phyloP scores from a whole-genome alignment of 768 basidiomycete species.

The Pulveroboletus frians region DNA sequence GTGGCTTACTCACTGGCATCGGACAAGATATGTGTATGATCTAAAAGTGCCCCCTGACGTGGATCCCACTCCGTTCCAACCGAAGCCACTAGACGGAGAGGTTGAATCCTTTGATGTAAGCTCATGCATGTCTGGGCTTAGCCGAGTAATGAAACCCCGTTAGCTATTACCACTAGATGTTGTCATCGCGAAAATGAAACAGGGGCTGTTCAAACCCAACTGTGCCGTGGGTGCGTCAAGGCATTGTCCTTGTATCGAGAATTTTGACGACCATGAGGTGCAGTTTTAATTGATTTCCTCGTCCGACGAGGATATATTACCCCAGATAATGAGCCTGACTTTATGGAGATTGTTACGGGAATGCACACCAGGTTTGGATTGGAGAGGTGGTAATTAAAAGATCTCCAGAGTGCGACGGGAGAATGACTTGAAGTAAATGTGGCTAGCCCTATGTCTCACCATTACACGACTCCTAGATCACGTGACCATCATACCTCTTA shows the following conservation, averaged over 20 bases:
- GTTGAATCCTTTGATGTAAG: slow-evolving; percentile 88
- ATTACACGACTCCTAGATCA: too few relatives aligned
- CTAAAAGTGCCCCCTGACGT: slow-evolving; percentile 55
- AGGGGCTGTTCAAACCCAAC: slow-evolving; percentile 86
- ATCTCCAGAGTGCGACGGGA: background rate
- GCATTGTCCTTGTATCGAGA: background rate
- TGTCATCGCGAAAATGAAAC: slow-evolving; percentile 59
- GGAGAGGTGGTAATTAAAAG: slow-evolving; percentile 43
- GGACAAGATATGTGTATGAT: slow-evolving; percentile 76
- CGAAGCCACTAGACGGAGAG: slow-evolving; percentile 83
- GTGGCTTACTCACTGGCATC: background rate
- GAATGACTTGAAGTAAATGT: too few relatives aligned
- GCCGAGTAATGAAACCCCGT: background rate
- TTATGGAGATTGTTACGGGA: slow-evolving; percentile 67
- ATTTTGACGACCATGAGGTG: slow-evolving; percentile 6
- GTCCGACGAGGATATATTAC: slow-evolving; percentile 83
- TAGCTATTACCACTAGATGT: slow-evolving; percentile 65
- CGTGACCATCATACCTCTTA: background rate
- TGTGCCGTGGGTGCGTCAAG: slow-evolving; percentile 67
- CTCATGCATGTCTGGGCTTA: background rate
- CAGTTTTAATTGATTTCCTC: slow-evolving; percentile 86
- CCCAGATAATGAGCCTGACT: slow-evolving; percentile 82
- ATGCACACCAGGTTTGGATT: slow-evolving; percentile 71
- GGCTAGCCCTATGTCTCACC: background rate
- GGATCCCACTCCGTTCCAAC: slow-evolving; percentile 49